phyloP scores from a whole-genome alignment of 139 green algal species.

The Closterium sp. region DNA sequence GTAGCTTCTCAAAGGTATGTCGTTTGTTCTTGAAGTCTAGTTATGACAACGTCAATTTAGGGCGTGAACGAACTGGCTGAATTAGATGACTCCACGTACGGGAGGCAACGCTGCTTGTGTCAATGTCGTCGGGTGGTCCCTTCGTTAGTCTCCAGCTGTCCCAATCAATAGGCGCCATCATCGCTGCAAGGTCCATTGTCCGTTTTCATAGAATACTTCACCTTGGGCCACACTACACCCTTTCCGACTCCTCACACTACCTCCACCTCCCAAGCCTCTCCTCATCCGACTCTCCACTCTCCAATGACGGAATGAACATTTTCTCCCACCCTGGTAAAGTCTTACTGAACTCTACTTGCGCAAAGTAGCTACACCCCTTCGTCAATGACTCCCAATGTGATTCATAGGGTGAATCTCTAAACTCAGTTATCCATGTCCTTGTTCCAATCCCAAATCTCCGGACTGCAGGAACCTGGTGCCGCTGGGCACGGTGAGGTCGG shows the following conservation, averaged over 20 bases:
- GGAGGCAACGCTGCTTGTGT: background rate
- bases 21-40: background rate
- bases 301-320: background rate
- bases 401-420: too few species aligned
- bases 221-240: background rate
- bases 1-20: too few species aligned
- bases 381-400: too few species aligned
- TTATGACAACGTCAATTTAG: background rate
- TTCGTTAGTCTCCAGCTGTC: background rate
- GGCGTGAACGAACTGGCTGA: background rate
- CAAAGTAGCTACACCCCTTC: too few species aligned
- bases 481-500: conserved; percentile 66
- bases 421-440: background rate
- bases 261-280: background rate
- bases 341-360: too few species aligned
- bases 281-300: background rate
- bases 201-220: background rate
- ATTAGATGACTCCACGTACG: background rate
- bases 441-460: background rate
- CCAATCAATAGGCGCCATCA: background rate
- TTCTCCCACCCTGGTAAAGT: background rate
- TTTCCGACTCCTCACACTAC: background rate
- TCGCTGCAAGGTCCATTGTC: background rate
- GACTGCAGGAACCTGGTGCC: conserved; percentile 79
- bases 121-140: background rate